Percentiles rank a stretch among this genome's conserved stretches.
phyloP scores from a whole-genome alignment of 345 rosid species.

The Aethionema arabicum region DNA sequence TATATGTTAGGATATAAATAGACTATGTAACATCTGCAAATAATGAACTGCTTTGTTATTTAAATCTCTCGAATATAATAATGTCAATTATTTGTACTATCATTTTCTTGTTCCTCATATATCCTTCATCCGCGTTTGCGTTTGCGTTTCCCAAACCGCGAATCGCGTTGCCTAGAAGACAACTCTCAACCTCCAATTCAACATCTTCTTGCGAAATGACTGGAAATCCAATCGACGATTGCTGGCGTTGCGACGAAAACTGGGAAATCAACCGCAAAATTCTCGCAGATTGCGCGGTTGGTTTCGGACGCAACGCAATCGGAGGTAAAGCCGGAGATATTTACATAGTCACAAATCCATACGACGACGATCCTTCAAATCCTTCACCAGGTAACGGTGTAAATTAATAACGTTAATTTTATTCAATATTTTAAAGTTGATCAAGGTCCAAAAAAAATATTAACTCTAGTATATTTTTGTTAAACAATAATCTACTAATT shows the following conservation, averaged over 20 bases:
- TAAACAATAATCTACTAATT: too few species aligned
- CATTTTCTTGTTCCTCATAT: conserved; percentile 25
- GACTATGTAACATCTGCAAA: conserved; percentile 3
- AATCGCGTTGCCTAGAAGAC: background rate
- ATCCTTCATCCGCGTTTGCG: conserved; percentile 10
- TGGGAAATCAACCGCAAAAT: conserved; percentile 57
- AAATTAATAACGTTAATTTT: too few species aligned
- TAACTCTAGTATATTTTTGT: too few species aligned
- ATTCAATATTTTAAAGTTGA: too few species aligned
- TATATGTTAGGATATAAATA: conserved; percentile 23
- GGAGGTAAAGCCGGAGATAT: conserved; percentile 62
- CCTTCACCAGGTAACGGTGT: conserved; percentile 40
- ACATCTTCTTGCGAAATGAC: conserved; percentile 32
- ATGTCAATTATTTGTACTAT: conserved; percentile 21
- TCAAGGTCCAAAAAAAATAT: too few species aligned
- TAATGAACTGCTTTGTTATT: conserved; percentile 6
- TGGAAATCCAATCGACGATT: conserved; percentile 64
- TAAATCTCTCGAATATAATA: conserved; percentile 12
- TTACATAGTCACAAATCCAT: conserved; percentile 44
- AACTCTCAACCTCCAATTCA: conserved; percentile 23
- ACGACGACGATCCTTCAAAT: conserved; percentile 38
- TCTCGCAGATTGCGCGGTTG: conserved; percentile 62
- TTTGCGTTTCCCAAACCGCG: conserved; percentile 21
- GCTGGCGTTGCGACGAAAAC: conserved; percentile 62
- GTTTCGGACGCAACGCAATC: conserved; percentile 60